Evolutionary conservation across 2,329 filamentous ascomycete genomes (phyloP), one percentile per base, ranked within the genome.

Genomic region (Aspergillus sp.): DNA sequence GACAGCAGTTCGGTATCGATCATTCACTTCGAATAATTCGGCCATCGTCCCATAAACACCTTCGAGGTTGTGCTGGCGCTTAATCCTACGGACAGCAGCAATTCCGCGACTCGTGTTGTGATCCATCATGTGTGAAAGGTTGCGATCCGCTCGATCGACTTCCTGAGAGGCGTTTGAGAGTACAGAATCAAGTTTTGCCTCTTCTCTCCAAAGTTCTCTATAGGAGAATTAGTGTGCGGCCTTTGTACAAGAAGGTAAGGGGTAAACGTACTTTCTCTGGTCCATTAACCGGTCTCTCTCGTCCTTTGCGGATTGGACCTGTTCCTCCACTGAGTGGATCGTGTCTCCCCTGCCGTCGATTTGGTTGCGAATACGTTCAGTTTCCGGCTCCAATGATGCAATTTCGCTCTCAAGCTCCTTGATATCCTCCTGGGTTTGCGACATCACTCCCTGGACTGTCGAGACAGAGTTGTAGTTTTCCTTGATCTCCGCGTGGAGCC

Each of bases 31-130:
- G 56, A 97, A 82, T n/a, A 98, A 78, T 64, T 98, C 94, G 5
- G 91, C 90, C 32, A 98, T 69, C 0, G 90, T 95, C 39, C 94
- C 93, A 62, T 95, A 94, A 2, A 93, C 89, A 27, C 93, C 93
- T 1, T 86, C 79, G 5, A 97, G 81, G 47, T 89, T 81, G 50
- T 85, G 75, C 53, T 94, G 83, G 38, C 82, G 79, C 67, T 90
- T 91, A 56, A 97, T 78, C 35, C 86, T 82, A 43, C 89, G 83
- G 12, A 98, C 86, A 3, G 88, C 85, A n/a, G 88, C 86, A 37
- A 98, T 76, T 58, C 91, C 93, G 39, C 87, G 82, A 45, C 88
- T 86, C 5, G 90, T 96, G 43, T 87, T 86, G 47, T 86, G 82
- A 61, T 98, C 93, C 82, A 97, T 94, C 59, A 89, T 85, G 33